Conservation (phyloP, 768 basidiomycete species). For the Sarcodon sp. region DNA sequence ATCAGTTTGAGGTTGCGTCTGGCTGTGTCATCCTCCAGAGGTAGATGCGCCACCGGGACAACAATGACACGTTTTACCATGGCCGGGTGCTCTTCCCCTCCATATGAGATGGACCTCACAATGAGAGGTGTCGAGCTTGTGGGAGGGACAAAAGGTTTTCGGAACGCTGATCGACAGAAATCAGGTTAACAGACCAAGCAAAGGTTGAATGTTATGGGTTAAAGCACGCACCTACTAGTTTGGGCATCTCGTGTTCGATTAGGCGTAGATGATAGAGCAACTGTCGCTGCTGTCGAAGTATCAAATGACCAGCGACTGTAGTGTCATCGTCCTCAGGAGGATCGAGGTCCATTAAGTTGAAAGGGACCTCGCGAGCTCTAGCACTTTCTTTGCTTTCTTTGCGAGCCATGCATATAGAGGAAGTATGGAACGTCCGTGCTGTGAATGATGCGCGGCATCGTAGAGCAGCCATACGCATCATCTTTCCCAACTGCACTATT, state of each 20-base stretch:
- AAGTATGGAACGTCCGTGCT: conserved; percentile 12
- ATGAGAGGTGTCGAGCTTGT: conserved; percentile 42
- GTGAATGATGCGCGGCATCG: conserved; percentile 7
- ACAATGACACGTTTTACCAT: conserved; percentile 61
- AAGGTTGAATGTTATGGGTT: neutral
- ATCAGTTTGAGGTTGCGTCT: conserved; percentile 80
- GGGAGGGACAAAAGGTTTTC: conserved; percentile 70
- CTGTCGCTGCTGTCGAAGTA: conserved; percentile 63
- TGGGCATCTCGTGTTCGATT: conserved; percentile 82
- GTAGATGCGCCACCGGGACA: conserved; percentile 61
- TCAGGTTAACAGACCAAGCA: neutral
- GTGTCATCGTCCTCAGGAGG: conserved; percentile 34
- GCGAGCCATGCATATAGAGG: conserved; percentile 8
- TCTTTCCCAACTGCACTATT: too few relatives aligned
- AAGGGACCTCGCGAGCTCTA: conserved; percentile 4
- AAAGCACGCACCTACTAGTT: conserved; percentile 55
- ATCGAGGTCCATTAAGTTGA: conserved; percentile 7
- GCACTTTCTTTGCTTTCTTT: neutral
- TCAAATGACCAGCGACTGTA: conserved; percentile 56
- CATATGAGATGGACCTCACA: conserved; percentile 66
- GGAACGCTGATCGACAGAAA: conserved; percentile 40
- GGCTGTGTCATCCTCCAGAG: conserved; percentile 48
- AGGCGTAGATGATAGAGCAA: conserved; percentile 68
- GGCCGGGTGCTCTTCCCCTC: conserved; percentile 64
- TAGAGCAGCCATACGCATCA: neutral